Base-by-base conservation (phyloP, 352 stramenopile genomes). In the Phytophthora pinifolia region DNA sequence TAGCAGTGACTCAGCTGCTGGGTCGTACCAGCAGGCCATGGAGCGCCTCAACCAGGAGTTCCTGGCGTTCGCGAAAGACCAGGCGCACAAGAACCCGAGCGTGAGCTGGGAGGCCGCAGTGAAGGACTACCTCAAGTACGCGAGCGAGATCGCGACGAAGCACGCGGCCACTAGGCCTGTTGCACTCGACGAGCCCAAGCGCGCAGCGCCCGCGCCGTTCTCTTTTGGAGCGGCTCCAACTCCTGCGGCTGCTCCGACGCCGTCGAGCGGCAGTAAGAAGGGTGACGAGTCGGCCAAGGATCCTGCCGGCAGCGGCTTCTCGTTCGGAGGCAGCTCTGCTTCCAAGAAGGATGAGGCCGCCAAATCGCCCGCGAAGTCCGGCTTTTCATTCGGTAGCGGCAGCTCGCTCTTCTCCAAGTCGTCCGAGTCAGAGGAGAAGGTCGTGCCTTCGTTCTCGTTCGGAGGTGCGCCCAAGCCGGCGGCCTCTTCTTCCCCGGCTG, bases 11-110 rank as follows among this genome's bases (percentile, higher is more conserved):
- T 46, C 41, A 9, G 60, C 18, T 27, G 17, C 32, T 1, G 46
- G 53, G 6, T 79, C 68, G 43, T 91, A 89, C 54, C 74, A 89
- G 35, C 68, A 89, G 43, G 83, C 78, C n/a, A 93, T 93, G 27
- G 79, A 89, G 51, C 60, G 68, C 39, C 74, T 95, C 2, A 95
- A 95, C 61, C 88, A 89, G 54, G 79, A 76, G 38, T 95, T 95
- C 38, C 53, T 92, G 46, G 63, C 65, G 12, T 93, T 93, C 55
- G 83, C 86, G 9, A 84, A 66, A 32, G 62, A 69, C 36, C 81
- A 94, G 49, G 61, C 72, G 12, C 72, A 79, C 43, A 77, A 83
- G 52, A 89, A 89, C 52, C 79, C 80, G 32, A 82, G 70, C 46
- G 68, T 65, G 12, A 84, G 76, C 58, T 95, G 86, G 85, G 72